Conservation (phyloP, 495 filamentous ascomycete species). For the Podospora appendiculata region DNA sequence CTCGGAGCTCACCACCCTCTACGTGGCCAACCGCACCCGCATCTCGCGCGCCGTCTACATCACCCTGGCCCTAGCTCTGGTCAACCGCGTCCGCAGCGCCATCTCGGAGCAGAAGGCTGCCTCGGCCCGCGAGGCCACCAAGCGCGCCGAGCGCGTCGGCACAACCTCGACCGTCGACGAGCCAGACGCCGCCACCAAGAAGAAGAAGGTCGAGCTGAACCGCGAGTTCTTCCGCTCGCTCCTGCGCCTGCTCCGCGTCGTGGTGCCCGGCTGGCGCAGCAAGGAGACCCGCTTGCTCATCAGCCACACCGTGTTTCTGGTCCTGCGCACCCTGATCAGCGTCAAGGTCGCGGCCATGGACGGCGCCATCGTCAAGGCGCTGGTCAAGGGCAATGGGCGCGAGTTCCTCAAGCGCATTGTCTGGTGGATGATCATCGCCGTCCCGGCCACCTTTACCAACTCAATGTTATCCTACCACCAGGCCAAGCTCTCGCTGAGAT, state of each 20-base stretch:
- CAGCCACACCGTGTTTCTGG: conserved; percentile 75
- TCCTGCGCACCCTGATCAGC: conserved; percentile 83
- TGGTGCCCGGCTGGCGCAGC: conserved; percentile 81
- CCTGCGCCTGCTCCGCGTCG: conserved; percentile 71
- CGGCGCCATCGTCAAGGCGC: conserved; percentile 78
- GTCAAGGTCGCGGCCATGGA: conserved; percentile 95
- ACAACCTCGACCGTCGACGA: conserved; percentile 39
- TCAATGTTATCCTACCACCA: conserved; percentile 99
- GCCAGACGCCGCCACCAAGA: conserved; percentile 28
- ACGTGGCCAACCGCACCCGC: conserved; percentile 76
- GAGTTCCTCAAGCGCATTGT: conserved; percentile 84
- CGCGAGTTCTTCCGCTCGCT: conserved; percentile 90
- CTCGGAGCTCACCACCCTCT: conserved; percentile 63
- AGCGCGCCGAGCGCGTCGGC: conserved; percentile 49
- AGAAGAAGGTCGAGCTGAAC: conserved; percentile 88
- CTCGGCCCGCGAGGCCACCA: conserved; percentile 59
- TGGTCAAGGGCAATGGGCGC: conserved; percentile 85
- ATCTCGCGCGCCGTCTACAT: conserved; percentile 91
- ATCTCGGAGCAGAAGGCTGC: conserved; percentile 90
- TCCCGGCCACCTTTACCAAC: conserved; percentile 98
- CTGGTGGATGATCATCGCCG: conserved; percentile 97
- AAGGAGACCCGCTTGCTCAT: conserved; percentile 79
- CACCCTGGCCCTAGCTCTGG: conserved; percentile 79
- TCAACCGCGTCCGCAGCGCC: conserved; percentile 85
- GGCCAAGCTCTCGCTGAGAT: conserved; percentile 85